Evolutionary conservation across 495 filamentous ascomycete species (phyloP).

Genomic region (Tuber borchii): DNA sequence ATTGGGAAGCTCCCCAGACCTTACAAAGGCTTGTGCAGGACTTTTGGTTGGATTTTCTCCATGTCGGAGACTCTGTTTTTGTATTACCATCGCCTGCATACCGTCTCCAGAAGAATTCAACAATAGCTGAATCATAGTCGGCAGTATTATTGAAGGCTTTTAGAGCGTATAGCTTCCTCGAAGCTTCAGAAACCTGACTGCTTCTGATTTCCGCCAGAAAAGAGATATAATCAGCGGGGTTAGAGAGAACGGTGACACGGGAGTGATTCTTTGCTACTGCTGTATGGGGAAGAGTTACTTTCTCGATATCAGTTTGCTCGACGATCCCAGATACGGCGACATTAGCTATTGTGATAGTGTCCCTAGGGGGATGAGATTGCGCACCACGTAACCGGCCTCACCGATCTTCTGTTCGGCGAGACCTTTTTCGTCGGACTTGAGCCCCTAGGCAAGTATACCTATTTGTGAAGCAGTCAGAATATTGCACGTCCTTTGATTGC

Average conservation of each 20-base stretch:
- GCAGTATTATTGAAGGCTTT: conserved; percentile 98
- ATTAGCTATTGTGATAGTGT: conserved; percentile 90
- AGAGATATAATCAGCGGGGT: conserved; percentile 83
- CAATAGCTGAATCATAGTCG: conserved; percentile 88
- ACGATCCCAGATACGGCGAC: conserved; percentile 92
- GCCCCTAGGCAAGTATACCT: conserved; percentile 81
- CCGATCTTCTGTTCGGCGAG: conserved; percentile 91
- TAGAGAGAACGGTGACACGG: conserved; percentile 87
- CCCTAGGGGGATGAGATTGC: conserved; percentile 97
- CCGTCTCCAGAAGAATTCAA: conserved; percentile 92
- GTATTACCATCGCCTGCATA: conserved; percentile 74
- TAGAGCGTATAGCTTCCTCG: conserved; percentile 77
- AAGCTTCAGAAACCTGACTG: conserved; percentile 74
- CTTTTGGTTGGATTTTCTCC: conserved; percentile 97
- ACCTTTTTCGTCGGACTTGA: conserved; percentile 89
- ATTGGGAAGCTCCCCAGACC: conserved; percentile 74
- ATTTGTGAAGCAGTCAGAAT: background rate
- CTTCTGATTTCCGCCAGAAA: conserved; percentile 84
- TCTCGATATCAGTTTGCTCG: conserved; percentile 96
- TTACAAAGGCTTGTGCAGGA: conserved; percentile 75
- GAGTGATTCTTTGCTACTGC: conserved; percentile 96
- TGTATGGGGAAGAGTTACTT: conserved; percentile 90
- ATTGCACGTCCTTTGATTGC: background rate
- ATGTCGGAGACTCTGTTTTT: conserved; percentile 81
- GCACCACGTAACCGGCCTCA: conserved; percentile 96